Conservation (phyloP, 2,329 filamentous ascomycete species). For the Aspergillus ustus region DNA sequence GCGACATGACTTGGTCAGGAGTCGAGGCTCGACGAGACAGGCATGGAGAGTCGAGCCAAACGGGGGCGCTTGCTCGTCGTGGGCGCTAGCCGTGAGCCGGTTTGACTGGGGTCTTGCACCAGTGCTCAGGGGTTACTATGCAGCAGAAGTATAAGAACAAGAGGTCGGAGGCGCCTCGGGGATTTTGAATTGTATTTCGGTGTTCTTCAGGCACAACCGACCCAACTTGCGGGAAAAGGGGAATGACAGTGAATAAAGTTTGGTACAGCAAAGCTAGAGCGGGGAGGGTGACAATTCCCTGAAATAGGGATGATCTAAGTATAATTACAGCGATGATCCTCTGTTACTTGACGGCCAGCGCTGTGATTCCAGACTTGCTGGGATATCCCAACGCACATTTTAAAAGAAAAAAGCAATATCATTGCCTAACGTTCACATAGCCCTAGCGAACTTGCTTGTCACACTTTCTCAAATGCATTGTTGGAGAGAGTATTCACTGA, state of each 20-base stretch:
- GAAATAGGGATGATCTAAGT: constrained; percentile 13
- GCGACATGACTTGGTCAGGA: constrained; percentile 40
- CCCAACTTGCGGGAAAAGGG: constrained; percentile 8
- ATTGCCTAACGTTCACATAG: neutral
- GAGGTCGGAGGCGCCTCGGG: neutral
- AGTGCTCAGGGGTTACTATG: constrained; percentile 21
- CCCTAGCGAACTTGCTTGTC: neutral
- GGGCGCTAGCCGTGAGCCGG: constrained; percentile 23
- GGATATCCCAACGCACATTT: neutral
- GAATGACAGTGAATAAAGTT: neutral
- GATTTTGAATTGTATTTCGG: constrained; percentile 3
- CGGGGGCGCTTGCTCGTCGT: constrained; percentile 20
- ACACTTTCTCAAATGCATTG: neutral
- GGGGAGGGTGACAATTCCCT: constrained; percentile 15
- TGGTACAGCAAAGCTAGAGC: constrained; percentile 10
- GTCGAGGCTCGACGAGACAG: constrained; percentile 20
- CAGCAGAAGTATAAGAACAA: neutral
- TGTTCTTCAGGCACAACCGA: constrained; percentile 8
- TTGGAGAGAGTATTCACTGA: neutral
- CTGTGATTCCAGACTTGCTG: neutral
- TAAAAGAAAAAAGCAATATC: constrained; percentile 7
- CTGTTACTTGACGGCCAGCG: neutral
- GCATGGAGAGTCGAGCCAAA: constrained; percentile 19
- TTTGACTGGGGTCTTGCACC: constrained; percentile 18
- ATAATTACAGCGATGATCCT: constrained; percentile 17